Base-by-base conservation (phyloP, 768 basidiomycete genomes). In the Russula sp. region DNA sequence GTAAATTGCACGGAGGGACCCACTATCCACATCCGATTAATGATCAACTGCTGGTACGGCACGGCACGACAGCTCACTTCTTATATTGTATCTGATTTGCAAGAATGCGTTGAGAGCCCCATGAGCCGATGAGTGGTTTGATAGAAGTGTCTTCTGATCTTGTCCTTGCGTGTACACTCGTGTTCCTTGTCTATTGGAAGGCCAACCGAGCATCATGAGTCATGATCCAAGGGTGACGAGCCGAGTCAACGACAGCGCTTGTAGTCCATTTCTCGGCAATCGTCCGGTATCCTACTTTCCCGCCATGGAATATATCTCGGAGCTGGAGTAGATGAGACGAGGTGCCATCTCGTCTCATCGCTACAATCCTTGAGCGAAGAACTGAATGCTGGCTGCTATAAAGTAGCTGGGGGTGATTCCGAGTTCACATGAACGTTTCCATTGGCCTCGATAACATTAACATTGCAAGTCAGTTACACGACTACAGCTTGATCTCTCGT, bases 401-500 rank as follows among this genome's bases (percentile, higher is more conserved):
- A 29, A 29, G 25, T 29, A 3, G 25, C 25, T 29, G 25, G 25
- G 25, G 25, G 5, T 38, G 20, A 36, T 36, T 9, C 48, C 32
- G 20, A 34, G 6, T 43, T 38, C 29, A 32, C 39, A 48, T n/a
- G 13, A n/a, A 36, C 3, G n/a, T 25, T 22, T 20, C 20, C 0
- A 20, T n/a, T 7, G 32, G 20, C 29, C 36, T 51, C 49, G 16
- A 43, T 43, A 8, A 35, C 10, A 9, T 47, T 25, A 18, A 36
- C 35, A 8, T 45, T 25, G 50, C 11, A 32, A 36, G 47, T 43
- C 52, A 20, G 52, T 36, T 29, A 63, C 20, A 58, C 38, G 42
- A 48, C 54, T 59, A 63, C 67, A 96, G 70, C 69, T 91, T 85
- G 59, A 95, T 76, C 67, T 90, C 88, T 58, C 92, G 81, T 29